Percentiles rank a stretch among this genome's conserved stretches.
Conservation (phyloP, 257 asterid species). For the Solanum lycopersicoides region DNA sequence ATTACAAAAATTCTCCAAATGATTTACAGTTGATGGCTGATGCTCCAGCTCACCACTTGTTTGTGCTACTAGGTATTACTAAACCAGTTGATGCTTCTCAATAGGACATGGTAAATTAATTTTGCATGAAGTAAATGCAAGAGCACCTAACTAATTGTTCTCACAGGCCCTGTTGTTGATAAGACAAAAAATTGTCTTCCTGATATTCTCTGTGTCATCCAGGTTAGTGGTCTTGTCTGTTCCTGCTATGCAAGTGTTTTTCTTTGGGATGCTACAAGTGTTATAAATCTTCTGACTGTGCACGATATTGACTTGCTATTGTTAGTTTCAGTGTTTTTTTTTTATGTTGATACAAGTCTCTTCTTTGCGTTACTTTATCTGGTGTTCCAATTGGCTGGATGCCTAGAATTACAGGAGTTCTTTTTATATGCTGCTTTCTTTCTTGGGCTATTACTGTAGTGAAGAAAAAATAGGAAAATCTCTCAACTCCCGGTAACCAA, state of each 20-base stretch:
- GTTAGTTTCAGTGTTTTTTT: not conserved
- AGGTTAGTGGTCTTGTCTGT: constrained; percentile 31
- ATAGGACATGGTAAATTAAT: not conserved
- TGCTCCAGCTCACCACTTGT: constrained; percentile 99
- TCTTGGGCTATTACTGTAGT: not conserved
- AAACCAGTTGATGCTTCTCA: not conserved
- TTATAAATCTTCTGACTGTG: not conserved
- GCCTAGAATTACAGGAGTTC: not conserved
- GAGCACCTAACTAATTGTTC: not conserved
- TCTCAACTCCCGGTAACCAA: not conserved
- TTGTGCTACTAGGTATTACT: constrained; percentile 81
- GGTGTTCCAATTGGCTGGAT: not conserved
- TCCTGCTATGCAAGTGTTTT: not conserved
- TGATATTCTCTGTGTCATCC: constrained; percentile 87
- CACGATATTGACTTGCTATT: not conserved
- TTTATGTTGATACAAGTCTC: not conserved
- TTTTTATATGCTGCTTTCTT: not conserved
- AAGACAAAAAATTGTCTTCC: constrained; percentile 82
- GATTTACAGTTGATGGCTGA: constrained; percentile 96
- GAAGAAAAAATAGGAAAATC: not conserved
- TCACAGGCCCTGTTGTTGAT: constrained; percentile 89
- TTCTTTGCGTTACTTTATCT: not conserved
- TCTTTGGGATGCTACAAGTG: not conserved
- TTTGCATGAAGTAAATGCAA: not conserved
- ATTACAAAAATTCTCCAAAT: constrained; percentile 91